These are phyloP conservation scores for Phytophthora ohioensis DNA, from an alignment of 352 stramenopile genomes.

Conservation along the genomic window DNA sequence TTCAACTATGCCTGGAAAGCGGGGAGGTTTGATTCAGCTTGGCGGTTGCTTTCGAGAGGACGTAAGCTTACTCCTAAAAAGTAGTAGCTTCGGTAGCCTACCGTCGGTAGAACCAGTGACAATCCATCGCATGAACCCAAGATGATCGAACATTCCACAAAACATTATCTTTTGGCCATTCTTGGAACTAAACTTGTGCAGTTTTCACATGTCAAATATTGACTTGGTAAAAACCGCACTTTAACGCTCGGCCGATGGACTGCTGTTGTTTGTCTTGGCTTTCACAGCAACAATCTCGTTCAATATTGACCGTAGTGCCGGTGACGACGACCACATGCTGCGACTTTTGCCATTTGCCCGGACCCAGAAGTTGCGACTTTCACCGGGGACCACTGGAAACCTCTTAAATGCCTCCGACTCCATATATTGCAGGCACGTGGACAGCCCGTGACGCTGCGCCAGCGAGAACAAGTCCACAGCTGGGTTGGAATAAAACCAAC, in stretches of 20 bases:
- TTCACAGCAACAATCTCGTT: conserved; percentile 29
- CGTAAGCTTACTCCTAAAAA: too few species aligned
- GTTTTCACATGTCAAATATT: too few species aligned
- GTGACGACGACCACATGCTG: conserved; percentile 46
- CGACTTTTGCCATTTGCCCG: conserved; percentile 28
- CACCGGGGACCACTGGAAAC: conserved; percentile 24
- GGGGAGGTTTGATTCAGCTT: too few species aligned
- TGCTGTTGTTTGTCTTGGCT: conserved; percentile 2
- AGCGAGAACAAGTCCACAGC: conserved; percentile 31
- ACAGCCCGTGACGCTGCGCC: conserved; percentile 18
- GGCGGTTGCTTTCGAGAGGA: too few species aligned
- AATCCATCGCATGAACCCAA: too few species aligned
- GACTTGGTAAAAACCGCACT: background rate
- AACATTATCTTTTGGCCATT: background rate
- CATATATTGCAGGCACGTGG: conserved; percentile 36
- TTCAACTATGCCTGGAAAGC: too few species aligned
- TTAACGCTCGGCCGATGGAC: background rate
- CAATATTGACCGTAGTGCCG: conserved; percentile 12
- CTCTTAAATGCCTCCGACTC: conserved; percentile 30
- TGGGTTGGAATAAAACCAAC: conserved; percentile 41
- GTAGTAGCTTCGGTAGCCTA: too few species aligned
- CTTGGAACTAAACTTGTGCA: background rate
- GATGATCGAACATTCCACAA: too few species aligned
- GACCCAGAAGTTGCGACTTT: background rate
- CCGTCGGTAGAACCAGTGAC: too few species aligned